Conservation (phyloP, 352 stramenopile genomes). For the Globisporangium nodosum region DNA sequence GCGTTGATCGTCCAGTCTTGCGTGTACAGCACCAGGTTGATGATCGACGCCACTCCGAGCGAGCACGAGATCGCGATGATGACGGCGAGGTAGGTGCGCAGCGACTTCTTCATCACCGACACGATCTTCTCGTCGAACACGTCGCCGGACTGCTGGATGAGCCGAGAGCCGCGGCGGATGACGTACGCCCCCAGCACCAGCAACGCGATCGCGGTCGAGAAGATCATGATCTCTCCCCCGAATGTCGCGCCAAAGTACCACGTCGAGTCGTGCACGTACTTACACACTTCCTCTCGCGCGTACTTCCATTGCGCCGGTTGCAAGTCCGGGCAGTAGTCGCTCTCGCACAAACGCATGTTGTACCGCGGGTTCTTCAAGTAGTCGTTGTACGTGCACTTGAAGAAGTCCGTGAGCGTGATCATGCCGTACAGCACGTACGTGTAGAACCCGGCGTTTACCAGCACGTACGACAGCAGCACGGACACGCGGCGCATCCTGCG, state of each 20-base stretch:
- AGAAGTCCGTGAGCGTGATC: conserved; percentile 68
- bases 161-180: conserved; percentile 52
- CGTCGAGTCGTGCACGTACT: conserved; percentile 52
- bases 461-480: conserved; percentile 53
- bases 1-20: conserved; percentile 59
- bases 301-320: conserved; percentile 82
- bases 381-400: conserved; percentile 85
- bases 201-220: conserved; percentile 48
- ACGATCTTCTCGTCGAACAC: conserved; percentile 72
- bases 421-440: conserved; percentile 58
- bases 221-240: conserved; percentile 52
- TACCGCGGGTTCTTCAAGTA: conserved; percentile 85
- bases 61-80: conserved; percentile 70
- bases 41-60: conserved; percentile 49
- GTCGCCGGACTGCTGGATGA: conserved; percentile 72
- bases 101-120: conserved; percentile 70
- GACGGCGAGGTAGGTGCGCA: conserved; percentile 70
- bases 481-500: conserved; percentile 44
- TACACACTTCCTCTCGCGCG: conserved; percentile 54
- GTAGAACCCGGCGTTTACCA: conserved; percentile 67
- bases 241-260: conserved; percentile 58
- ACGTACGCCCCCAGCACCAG: conserved; percentile 67
- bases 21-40: conserved; percentile 63
- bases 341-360: conserved; percentile 52
- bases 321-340: conserved; percentile 75